Conservation (phyloP, 2,329 filamentous ascomycete genomes). For the Lasiodiplodia theobromae region DNA sequence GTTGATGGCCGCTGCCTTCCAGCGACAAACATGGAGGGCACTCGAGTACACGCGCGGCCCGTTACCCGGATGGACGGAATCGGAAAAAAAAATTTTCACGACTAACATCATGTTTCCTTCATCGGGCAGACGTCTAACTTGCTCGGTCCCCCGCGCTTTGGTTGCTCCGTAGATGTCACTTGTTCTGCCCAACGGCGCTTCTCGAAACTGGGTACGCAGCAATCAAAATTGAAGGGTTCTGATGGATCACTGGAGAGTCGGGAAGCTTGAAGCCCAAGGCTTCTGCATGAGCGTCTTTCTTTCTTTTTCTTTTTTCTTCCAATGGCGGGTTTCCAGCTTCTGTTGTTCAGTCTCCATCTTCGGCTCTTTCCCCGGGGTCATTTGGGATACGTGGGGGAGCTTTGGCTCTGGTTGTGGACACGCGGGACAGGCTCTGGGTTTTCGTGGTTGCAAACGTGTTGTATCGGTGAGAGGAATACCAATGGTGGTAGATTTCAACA, state of each 20-base stretch:
- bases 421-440: slow-evolving; percentile 28
- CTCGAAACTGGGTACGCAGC: slow-evolving; percentile 25
- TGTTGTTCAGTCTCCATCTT: slow-evolving; percentile 31
- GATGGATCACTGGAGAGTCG: slow-evolving; percentile 13
- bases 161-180: slow-evolving; percentile 30
- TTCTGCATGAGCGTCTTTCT: slow-evolving; percentile 33
- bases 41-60: slow-evolving; percentile 22
- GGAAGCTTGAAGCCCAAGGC: slow-evolving; percentile 14
- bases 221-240: slow-evolving; percentile 30
- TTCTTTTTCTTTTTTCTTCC: slow-evolving; percentile 26
- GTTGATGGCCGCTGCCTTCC: slow-evolving; percentile 26
- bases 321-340: slow-evolving; percentile 34
- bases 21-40: slow-evolving; percentile 25
- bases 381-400: slow-evolving; percentile 25
- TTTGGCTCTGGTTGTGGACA: slow-evolving; percentile 23
- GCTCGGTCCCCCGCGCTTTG: slow-evolving; percentile 20
- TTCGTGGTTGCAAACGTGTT: slow-evolving; percentile 26
- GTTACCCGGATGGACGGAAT: slow-evolving; percentile 23
- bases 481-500: slow-evolving; percentile 31
- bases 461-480: slow-evolving; percentile 30
- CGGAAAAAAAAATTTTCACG: slow-evolving; percentile 29
- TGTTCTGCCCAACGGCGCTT: slow-evolving; percentile 21
- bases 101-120: slow-evolving; percentile 28
- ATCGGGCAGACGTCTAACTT: slow-evolving; percentile 26
- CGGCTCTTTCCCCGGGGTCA: slow-evolving; percentile 25